Percentiles rank a stretch among this genome's conserved stretches.
Evolutionary conservation across 371 early-diverging fungal genomes (phyloP).

Genomic region (Homolaphlyctis polyrhiza): DNA sequence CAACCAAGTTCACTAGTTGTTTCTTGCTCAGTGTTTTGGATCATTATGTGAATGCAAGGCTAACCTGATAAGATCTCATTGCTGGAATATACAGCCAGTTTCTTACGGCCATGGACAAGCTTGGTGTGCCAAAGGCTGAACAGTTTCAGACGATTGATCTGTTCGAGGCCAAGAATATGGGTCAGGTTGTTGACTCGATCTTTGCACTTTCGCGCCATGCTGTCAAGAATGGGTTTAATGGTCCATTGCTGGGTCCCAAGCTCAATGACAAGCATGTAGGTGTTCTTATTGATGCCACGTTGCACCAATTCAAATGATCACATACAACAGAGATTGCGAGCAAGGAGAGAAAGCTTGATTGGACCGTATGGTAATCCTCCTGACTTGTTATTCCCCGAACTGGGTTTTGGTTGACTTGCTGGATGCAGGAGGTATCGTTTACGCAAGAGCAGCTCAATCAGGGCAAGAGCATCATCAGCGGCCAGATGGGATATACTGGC

Average conservation of each 20-base stretch:
- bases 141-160: conserved; percentile 89
- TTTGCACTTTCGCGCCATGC: conserved; percentile 80
- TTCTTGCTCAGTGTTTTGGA: background rate
- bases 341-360: background rate
- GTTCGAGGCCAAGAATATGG: conserved; percentile 80
- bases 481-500: conserved; percentile 24
- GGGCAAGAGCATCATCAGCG: conserved; percentile 38
- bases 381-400: background rate
- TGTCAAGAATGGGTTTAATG: conserved; percentile 55
- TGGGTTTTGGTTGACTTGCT: background rate
- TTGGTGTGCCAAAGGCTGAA: conserved; percentile 77
- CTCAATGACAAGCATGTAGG: conserved; percentile 65
- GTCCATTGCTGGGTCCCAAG: conserved; percentile 62
- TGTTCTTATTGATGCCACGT: background rate
- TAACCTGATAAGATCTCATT: background rate
- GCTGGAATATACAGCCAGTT: conserved; percentile 89
- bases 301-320: background rate
- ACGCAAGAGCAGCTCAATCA: conserved; percentile 61
- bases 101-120: conserved; percentile 59
- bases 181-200: conserved; percentile 69
- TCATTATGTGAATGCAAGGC: too few relatives aligned
- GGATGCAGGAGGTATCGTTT: conserved; percentile 46
- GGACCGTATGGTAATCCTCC: too few relatives aligned
- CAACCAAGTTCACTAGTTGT: background rate
- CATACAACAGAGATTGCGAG: background rate